phyloP scores from a whole-genome alignment of 192 early-diverging fungal species.

The Entophlyctis luteolus region DNA sequence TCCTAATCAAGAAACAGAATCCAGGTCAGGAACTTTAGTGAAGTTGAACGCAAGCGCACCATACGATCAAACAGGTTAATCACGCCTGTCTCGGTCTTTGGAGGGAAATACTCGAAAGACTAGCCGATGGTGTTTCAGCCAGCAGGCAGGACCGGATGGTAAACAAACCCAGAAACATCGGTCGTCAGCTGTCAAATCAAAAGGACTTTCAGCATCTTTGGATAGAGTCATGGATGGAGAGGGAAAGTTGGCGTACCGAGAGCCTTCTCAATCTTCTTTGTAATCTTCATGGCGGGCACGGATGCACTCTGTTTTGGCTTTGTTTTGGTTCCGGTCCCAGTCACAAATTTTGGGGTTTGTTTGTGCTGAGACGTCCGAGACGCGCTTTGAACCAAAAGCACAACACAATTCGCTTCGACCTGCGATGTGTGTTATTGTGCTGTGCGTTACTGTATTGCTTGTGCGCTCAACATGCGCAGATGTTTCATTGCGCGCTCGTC shows the following conservation, averaged over 20 bases:
- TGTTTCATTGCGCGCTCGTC: too few species aligned
- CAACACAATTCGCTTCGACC: too few species aligned
- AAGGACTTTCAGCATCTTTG: background rate
- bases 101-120: conserved; percentile 98
- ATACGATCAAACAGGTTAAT: conserved; percentile 95
- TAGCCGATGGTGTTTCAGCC: background rate
- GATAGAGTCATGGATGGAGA: background rate
- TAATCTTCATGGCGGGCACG: conserved; percentile 40
- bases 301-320: background rate
- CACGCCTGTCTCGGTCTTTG: conserved; percentile 90
- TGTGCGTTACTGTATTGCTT: too few species aligned
- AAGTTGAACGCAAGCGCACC: conserved; percentile 20
- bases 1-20: conserved; percentile 46
- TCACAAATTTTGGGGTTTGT: background rate
- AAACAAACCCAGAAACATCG: conserved; percentile 39
- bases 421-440: too few species aligned
- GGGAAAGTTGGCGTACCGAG: conserved; percentile 4
- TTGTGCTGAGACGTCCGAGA: too few species aligned
- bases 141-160: background rate
- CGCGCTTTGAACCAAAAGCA: too few species aligned
- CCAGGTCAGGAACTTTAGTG: background rate
- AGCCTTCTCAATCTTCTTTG: conserved; percentile 45
- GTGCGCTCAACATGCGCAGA: too few species aligned
- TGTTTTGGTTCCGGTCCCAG: background rate
- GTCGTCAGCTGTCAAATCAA: conserved; percentile 25